Evolutionary conservation across 106 monocot species (phyloP).

Genomic region (Posidonia australis): DNA sequence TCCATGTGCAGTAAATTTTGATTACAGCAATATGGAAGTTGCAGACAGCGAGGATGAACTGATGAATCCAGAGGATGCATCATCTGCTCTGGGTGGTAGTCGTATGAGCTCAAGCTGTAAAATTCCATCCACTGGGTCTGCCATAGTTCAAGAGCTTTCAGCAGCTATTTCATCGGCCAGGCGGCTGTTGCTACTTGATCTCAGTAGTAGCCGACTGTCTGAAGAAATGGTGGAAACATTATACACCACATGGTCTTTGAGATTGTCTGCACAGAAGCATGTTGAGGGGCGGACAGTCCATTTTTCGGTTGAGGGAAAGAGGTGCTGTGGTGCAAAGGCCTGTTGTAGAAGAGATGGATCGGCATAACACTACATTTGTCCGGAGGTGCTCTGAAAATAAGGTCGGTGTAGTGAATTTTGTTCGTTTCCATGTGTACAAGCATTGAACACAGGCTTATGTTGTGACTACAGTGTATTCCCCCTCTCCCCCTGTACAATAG

Average conservation of each 20-base stretch:
- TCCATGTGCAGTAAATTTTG: neutral
- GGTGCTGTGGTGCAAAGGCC: conserved; percentile 43
- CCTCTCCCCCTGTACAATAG: no score
- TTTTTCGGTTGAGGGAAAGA: conserved; percentile 53
- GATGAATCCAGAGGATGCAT: conserved; percentile 4
- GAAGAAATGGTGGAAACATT: conserved; percentile 21
- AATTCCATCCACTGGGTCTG: conserved; percentile 5
- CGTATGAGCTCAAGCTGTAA: conserved; percentile 17
- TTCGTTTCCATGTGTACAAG: no score
- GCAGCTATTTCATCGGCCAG: conserved; percentile 19
- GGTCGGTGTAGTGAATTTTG: no score
- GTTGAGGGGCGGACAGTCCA: conserved; percentile 32
- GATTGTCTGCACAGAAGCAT: conserved; percentile 38
- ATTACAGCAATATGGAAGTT: conserved; percentile 20
- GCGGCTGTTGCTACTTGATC: conserved; percentile 35
- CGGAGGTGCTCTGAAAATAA: no score
- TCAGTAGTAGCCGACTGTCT: conserved; percentile 34
- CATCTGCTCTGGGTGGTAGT: conserved; percentile 15
- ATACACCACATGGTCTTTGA: conserved; percentile 33
- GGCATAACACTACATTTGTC: neutral
- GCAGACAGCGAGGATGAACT: conserved; percentile 45
- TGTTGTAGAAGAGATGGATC: conserved; percentile 17
- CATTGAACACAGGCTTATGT: no score
- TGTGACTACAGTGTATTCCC: no score
- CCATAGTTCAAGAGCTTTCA: conserved; percentile 24